Evolutionary conservation across 331 rosid species (phyloP), one percentile per base, ranked within the genome.

Genomic region (Malus hybrid): DNA sequence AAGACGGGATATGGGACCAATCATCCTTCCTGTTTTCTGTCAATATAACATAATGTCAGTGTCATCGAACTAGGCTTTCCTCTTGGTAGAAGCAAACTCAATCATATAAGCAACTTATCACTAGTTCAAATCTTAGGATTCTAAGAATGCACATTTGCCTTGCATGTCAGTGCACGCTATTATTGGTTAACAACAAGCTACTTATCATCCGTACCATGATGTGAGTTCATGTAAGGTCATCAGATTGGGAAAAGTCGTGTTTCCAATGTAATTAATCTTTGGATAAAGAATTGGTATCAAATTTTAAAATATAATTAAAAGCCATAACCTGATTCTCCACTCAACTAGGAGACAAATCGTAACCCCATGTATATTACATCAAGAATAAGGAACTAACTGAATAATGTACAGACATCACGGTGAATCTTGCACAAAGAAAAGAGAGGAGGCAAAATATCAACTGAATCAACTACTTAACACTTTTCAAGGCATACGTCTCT

Each of bases 1-100:
- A 77, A 92, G 89, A 60, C 96, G 89, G 73, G 83, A 69, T 57
- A 92, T 87, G 65, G 97, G 93, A 67, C 86, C 88, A 54, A 92
- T 81, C 78, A 85, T 76, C 85, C 85, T 87, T 80, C 90, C 81
- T 71, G 87, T 79, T 55, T 74, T 91, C 99, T 91, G 83, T 52
- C 67, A 62, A 76, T 28, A 64, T 4, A 46, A 57, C 50, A 10
- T 22, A 20, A 48, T 65, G 63, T 52, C 69, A 68, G 67, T 73
- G 69, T 71, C 65, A 69, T 33, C 18, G 15, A 71, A 32, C 65
- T 32, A 33, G 4, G 4, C 31, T 71, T 70, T 70, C 36, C 20
- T 24, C n/a, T 15, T 24, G 12, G 0, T 31, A 57, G 20, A 32
- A 71, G 52, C 31, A 55, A 57, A 32, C 33, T 12, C 52, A 33